These are phyloP conservation scores for Trichoderma oligosporum DNA, from an alignment of 2,329 filamentous ascomycete genomes.

Conservation along the genomic window DNA sequence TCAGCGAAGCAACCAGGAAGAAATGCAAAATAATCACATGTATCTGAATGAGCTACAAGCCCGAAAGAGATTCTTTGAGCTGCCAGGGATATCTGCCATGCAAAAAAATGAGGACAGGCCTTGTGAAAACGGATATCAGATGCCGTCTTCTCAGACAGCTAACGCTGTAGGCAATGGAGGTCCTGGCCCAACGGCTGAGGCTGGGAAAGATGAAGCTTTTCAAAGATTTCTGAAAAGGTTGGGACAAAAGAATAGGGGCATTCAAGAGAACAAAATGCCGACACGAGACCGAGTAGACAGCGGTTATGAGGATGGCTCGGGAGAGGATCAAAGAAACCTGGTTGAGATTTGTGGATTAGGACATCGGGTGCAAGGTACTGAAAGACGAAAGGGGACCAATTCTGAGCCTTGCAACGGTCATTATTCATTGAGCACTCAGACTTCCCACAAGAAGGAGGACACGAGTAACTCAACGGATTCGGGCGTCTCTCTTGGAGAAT, in stretches of 20 bases:
- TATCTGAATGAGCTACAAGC: background rate
- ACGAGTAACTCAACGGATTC: conserved; percentile 27
- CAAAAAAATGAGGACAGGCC: background rate
- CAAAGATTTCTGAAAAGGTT: conserved; percentile 30
- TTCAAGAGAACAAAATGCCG: background rate
- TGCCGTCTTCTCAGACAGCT: background rate
- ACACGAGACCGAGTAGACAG: background rate
- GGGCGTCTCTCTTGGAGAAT: conserved; percentile 20
- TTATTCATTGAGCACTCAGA: background rate
- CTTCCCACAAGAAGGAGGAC: conserved; percentile 14
- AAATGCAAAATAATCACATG: background rate
- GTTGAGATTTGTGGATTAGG: background rate
- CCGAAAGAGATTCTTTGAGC: background rate
- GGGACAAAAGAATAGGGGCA: background rate
- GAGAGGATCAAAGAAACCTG: background rate
- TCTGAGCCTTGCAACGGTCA: background rate
- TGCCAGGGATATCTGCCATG: background rate
- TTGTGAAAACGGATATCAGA: background rate
- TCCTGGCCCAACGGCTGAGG: background rate
- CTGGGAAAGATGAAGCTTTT: conserved; percentile 25
- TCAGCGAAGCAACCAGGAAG: background rate
- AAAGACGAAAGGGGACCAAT: background rate
- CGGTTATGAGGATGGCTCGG: background rate
- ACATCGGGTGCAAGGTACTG: background rate
- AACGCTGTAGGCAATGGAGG: background rate